Base-by-base conservation (phyloP, 2,329 filamentous ascomycete genomes). In the Botrytis squamosa region DNA sequence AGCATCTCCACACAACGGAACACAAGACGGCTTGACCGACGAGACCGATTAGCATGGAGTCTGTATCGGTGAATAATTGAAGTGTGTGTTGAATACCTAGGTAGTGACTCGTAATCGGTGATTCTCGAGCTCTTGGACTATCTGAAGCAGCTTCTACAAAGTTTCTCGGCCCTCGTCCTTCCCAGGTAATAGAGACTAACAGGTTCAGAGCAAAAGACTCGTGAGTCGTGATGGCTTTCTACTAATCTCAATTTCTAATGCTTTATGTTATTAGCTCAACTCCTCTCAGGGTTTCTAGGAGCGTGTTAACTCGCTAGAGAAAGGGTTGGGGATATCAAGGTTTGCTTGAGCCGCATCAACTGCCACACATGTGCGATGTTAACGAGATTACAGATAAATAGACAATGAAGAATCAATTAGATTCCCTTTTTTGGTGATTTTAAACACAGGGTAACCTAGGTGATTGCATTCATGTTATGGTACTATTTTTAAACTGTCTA, bases 261-360 rank as follows among this genome's bases (percentile, higher is more conserved):
- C 6, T n/a, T n/a, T 40, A 36, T 25, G 52, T 29, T 52, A 22
- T 20, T 29, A 36, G 29, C 29, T 20, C 29, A 49, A 66, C 33
- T 46, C 20, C 18, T 49, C 36, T 36, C 12, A 33, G 20, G 52
- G n/a, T 16, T 55, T 55, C n/a, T 55, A 18, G 52, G n/a, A 55
- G 49, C 52, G 14, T 16, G n/a, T 29, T 55, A 9, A 55, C 25
- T 68, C 49, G 36, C 49, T 57, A 57, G 66, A 68, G 9, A 49
- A 68, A 68, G 49, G 49, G 38, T n/a, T 18, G 9, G 49, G 18
- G 25, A 42, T 12, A 68, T 57, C 12, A n/a, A 38, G 10, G 29
- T 57, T n/a, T 57, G n/a, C 25, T 68, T 52, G 65, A 68, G 46
- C 65, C 65, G 46, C 65, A 68, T 68, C 25, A 55, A 55, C 40